Base-by-base conservation (phyloP, 129 eudicot species). In the Helichrysum umbraculigerum region DNA sequence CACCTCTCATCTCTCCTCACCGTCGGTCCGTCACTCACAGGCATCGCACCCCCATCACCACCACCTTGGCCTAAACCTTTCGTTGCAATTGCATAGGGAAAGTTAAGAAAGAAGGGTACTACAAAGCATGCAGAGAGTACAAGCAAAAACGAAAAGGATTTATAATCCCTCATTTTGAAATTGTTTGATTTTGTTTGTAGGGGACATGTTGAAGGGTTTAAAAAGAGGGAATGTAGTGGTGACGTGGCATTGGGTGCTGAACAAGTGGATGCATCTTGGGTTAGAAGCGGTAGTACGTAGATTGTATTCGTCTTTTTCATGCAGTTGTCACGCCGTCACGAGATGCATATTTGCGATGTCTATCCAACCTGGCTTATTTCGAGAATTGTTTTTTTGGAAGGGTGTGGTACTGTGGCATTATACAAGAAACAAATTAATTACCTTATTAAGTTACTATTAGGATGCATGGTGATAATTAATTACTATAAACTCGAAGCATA, bases 1-100 rank as follows among this genome's bases (percentile, higher is more conserved):
- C 60, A 74, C 85, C 97, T 79, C 78, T 85, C 73, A 25, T 70
- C 77, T 69, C 59, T 85, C 82, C 47, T 88, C 82, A 86, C 97
- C 83, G 81, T 11, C 6, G 85, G 71, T 6, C 81, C 88, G 52
- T 33, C 77, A 4, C 71, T 47, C 60, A 62, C 81, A 37, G 56
- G 73, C 78, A 54, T 62, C 59, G 14, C 2, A 4, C 58, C 39
- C 5, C 30, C 64, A 42, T 14, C 15, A 76, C 59, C 67, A 44
- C 33, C 47, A 64, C 73, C 66, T 3, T 4, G 33, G 3, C 47
- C 47, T 9, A 34, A 51, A 64, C 60, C 72, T 20, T 50, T 56
- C 29, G 74, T 39, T 33, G 50, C 81, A 72, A 50, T 39, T 61
- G 50, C 81, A 72, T 62, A 73, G 28, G 77, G 74, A 17, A 37